Conservation (phyloP, 352 stramenopile species). For the Pythium rhizo-oryzae region DNA sequence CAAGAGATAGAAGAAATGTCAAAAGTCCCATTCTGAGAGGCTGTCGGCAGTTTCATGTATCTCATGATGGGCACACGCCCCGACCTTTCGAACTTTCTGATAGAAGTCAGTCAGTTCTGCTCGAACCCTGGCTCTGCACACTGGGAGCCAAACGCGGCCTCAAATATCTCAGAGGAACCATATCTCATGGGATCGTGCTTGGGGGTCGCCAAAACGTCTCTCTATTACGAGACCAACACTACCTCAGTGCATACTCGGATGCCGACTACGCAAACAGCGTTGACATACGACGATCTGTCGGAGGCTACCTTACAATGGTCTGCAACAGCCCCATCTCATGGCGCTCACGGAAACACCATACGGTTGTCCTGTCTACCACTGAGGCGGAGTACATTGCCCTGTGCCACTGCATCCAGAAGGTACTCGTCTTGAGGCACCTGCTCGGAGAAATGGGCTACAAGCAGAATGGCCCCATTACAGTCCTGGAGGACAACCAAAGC, state of each 20-base stretch:
- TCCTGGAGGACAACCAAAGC: constrained; percentile 43
- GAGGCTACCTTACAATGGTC: constrained; percentile 11
- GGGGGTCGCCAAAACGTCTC: background rate
- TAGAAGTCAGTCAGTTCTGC: constrained; percentile 24
- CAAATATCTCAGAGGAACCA: constrained; percentile 15
- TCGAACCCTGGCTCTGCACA: constrained; percentile 15
- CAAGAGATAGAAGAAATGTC: no score
- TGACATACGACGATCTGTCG: constrained; percentile 12
- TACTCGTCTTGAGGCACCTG: constrained; percentile 14
- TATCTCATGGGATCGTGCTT: constrained; percentile 14
- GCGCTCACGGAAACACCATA: constrained; percentile 19
- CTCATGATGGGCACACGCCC: constrained; percentile 25
- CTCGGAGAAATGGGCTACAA: constrained; percentile 16
- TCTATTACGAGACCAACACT: background rate
- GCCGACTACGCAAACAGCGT: constrained; percentile 14
- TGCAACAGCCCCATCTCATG: constrained; percentile 12
- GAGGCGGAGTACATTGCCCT: constrained; percentile 18
- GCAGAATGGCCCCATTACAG: constrained; percentile 1
- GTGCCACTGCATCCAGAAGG: constrained; percentile 6
- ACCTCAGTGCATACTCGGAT: constrained; percentile 14
- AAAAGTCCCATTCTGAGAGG: background rate
- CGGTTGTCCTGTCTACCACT: constrained; percentile 23
- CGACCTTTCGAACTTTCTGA: constrained; percentile 14
- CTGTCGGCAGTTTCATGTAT: constrained; percentile 26
- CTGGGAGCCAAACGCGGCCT: constrained; percentile 22